Evolutionary conservation across 768 basidiomycete species (phyloP).

Genomic region (Clitopilus hobsonii): DNA sequence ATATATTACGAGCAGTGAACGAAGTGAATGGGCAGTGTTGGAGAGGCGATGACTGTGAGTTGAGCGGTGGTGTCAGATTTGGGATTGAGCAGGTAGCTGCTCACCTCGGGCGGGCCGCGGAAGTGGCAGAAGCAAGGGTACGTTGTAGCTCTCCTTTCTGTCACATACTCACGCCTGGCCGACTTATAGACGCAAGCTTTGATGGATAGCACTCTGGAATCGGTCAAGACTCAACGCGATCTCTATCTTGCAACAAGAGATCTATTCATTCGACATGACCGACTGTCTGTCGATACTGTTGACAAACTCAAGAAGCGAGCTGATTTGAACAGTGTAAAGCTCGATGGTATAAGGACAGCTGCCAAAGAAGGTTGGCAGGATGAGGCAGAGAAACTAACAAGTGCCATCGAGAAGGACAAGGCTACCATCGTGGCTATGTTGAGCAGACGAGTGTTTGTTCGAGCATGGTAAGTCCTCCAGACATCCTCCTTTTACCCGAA

Average conservation of each 20-base stretch:
- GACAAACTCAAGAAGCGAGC: constrained; percentile 86
- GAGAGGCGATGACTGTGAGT: constrained; percentile 77
- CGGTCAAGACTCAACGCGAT: constrained; percentile 78
- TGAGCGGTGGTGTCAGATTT: constrained; percentile 71
- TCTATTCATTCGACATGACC: constrained; percentile 80
- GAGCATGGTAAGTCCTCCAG: constrained; percentile 60
- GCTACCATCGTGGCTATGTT: constrained; percentile 71
- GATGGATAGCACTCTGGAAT: constrained; percentile 67
- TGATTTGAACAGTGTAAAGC: constrained; percentile 67
- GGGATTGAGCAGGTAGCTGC: constrained; percentile 66
- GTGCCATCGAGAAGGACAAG: constrained; percentile 81
- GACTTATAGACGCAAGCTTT: constrained; percentile 52
- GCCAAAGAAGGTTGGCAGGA: constrained; percentile 84
- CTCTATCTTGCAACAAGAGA: constrained; percentile 86
- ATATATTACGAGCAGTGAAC: constrained; percentile 71
- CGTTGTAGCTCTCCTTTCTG: constrained; percentile 25
- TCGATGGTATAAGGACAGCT: constrained; percentile 65
- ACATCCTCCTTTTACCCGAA: not conserved
- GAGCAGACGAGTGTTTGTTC: constrained; percentile 79
- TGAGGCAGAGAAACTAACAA: constrained; percentile 73
- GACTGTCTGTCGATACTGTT: constrained; percentile 84
- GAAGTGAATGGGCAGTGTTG: constrained; percentile 81
- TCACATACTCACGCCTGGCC: not conserved
- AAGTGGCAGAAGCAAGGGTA: constrained; percentile 70
- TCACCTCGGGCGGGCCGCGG: constrained; percentile 68